Percentiles rank a stretch among this genome's conserved stretches.
phyloP scores from a whole-genome alignment of 768 basidiomycete genomes.

The Podaxis sp. region DNA sequence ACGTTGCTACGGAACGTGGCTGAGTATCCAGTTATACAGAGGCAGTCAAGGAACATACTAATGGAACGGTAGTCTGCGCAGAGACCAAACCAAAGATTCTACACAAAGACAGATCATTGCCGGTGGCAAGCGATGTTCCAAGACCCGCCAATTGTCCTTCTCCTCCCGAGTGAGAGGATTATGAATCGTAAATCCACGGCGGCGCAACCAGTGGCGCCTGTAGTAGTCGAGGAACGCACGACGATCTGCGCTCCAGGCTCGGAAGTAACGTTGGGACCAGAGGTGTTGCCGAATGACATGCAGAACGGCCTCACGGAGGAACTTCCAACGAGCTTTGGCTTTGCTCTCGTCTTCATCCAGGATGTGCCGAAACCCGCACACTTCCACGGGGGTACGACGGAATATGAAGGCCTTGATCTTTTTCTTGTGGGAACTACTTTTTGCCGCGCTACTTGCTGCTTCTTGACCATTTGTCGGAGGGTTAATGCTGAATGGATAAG shows the following conservation, averaged over 20 bases:
- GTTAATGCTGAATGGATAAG: background rate
- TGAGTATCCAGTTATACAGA: background rate
- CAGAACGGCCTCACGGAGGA: conserved; percentile 11
- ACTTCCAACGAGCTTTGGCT: conserved; percentile 18
- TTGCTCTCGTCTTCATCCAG: conserved; percentile 21
- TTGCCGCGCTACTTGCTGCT: background rate
- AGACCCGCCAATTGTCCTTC: conserved; percentile 28
- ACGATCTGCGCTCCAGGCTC: conserved; percentile 29
- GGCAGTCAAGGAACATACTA: conserved; percentile 24
- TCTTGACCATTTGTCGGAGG: background rate
- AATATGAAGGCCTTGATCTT: background rate
- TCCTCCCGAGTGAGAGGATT: conserved; percentile 28
- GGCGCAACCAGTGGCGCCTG: conserved; percentile 27
- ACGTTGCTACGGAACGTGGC: conserved; percentile 20
- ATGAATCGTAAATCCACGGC: conserved; percentile 24
- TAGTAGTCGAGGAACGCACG: conserved; percentile 32
- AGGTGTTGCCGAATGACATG: conserved; percentile 1
- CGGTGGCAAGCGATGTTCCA: conserved; percentile 30
- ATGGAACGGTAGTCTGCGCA: conserved; percentile 34
- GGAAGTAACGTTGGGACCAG: conserved; percentile 3
- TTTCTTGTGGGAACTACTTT: background rate
- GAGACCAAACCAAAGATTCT: conserved; percentile 30
- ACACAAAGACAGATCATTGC: conserved; percentile 35
- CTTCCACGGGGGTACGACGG: background rate
- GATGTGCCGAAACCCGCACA: conserved; percentile 28